Evolutionary conservation across 805 yeast genomes (phyloP).

Genomic region (Ogataea degrootiae): DNA sequence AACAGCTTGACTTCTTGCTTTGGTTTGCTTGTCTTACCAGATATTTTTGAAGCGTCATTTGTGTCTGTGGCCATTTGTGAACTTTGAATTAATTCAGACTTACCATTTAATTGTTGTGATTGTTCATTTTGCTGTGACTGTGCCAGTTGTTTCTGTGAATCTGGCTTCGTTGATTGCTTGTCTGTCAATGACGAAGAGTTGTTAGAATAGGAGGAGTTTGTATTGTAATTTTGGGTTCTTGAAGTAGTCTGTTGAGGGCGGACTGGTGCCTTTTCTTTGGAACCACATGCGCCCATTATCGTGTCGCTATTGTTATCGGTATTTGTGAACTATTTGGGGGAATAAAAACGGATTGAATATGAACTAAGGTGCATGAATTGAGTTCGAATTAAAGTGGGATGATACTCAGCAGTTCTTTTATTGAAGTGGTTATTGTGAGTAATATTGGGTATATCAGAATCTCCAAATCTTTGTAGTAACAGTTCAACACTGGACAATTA

Average conservation of each 20-base stretch:
- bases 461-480: no score
- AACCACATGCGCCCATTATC: constrained; percentile 26
- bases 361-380: no score
- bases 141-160: background rate
- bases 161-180: background rate
- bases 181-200: background rate
- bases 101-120: background rate
- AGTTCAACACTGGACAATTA: no score
- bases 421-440: no score
- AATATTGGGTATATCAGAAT: no score
- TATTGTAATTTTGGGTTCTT: background rate
- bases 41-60: background rate
- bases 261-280: constrained; percentile 15
- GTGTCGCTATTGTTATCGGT: background rate
- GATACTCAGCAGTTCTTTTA: no score
- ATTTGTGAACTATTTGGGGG: background rate
- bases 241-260: background rate
- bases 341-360: no score
- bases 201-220: background rate
- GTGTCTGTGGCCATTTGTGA: no score
- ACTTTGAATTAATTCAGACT: no score
- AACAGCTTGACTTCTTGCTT: constrained; percentile 64
- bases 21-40: constrained; percentile 7
- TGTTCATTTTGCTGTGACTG: background rate
- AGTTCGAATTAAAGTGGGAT: no score